Percentiles rank a stretch among this genome's conserved stretches.
phyloP scores from a whole-genome alignment of 2,329 filamentous ascomycete genomes.

The Fusarium verrucosum region DNA sequence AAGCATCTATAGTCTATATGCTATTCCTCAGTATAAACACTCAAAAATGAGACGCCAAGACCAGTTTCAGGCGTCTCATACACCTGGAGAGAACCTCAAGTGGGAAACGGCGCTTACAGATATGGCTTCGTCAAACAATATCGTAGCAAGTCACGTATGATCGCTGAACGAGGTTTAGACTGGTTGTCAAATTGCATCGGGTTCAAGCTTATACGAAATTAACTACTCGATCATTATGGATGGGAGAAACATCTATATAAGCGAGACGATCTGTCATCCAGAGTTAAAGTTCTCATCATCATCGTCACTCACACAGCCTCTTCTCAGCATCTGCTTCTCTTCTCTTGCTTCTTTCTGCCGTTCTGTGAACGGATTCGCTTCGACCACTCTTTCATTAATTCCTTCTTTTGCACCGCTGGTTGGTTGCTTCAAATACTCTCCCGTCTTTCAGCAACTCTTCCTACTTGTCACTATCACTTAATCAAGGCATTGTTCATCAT shows the following conservation, averaged over 20 bases:
- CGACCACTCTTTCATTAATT: conserved; percentile 33
- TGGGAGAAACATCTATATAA: conserved; percentile 37
- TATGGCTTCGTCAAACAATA: conserved; percentile 9
- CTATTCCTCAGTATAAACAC: conserved; percentile 5
- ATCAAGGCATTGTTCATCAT: background rate
- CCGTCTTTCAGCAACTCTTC: conserved; percentile 8
- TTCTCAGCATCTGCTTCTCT: conserved; percentile 15
- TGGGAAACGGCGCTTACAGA: conserved; percentile 16
- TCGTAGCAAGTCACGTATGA: conserved; percentile 32
- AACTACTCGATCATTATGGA: conserved; percentile 15
- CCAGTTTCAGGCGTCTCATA: conserved; percentile 2
- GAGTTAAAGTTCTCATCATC: conserved; percentile 11
- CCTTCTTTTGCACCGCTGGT: conserved; percentile 35
- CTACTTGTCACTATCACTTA: background rate
- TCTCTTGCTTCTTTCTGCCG: conserved; percentile 36
- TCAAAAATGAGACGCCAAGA: conserved; percentile 1
- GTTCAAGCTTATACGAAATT: conserved; percentile 13
- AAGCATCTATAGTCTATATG: background rate
- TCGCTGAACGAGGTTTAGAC: conserved; percentile 12
- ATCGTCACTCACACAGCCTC: conserved; percentile 26
- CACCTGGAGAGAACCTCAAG: background rate
- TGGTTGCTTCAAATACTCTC: conserved; percentile 28
- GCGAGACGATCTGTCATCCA: conserved; percentile 21
- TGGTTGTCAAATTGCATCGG: conserved; percentile 13
- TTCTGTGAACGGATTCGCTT: conserved; percentile 47